Evolutionary conservation across 352 stramenopile species (phyloP).

Genomic region (Pythium dissotocum): DNA sequence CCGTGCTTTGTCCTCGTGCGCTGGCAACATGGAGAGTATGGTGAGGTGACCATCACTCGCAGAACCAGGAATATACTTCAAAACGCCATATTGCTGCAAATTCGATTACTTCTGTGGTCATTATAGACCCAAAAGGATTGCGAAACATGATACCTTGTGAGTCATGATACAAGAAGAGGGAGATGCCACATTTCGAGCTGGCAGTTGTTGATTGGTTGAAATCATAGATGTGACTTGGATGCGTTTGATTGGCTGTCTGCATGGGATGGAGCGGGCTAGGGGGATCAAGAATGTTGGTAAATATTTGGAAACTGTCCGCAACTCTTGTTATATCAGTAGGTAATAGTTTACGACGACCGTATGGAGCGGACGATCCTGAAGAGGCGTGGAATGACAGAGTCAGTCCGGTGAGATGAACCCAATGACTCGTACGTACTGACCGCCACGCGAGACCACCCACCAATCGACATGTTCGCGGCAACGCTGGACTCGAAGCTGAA

Average conservation of each 20-base stretch:
- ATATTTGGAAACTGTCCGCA: neutral
- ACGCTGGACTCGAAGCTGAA: no score
- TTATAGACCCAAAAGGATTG: slow-evolving; percentile 3
- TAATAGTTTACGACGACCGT: no score
- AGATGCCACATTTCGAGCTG: slow-evolving; percentile 41
- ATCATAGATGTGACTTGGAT: slow-evolving; percentile 28
- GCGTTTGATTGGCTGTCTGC: slow-evolving; percentile 21
- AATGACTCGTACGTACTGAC: no score
- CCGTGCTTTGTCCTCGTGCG: neutral
- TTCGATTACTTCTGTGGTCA: neutral
- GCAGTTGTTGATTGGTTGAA: slow-evolving; percentile 52
- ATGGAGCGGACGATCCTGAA: neutral
- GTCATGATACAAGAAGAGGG: neutral
- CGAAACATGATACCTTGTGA: slow-evolving; percentile 6
- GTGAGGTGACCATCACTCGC: neutral
- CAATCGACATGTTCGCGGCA: no score
- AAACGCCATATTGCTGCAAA: neutral
- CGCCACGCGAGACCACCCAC: no score
- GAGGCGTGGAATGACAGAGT: neutral
- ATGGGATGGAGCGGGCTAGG: slow-evolving; percentile 13
- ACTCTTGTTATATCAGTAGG: neutral
- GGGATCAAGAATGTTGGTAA: slow-evolving; percentile 17
- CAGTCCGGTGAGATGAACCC: no score
- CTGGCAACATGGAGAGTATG: neutral
- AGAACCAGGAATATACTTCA: neutral